These are phyloP conservation scores for Candida hungchunana DNA, from an alignment of 805 yeast species.

Conservation along the genomic window DNA sequence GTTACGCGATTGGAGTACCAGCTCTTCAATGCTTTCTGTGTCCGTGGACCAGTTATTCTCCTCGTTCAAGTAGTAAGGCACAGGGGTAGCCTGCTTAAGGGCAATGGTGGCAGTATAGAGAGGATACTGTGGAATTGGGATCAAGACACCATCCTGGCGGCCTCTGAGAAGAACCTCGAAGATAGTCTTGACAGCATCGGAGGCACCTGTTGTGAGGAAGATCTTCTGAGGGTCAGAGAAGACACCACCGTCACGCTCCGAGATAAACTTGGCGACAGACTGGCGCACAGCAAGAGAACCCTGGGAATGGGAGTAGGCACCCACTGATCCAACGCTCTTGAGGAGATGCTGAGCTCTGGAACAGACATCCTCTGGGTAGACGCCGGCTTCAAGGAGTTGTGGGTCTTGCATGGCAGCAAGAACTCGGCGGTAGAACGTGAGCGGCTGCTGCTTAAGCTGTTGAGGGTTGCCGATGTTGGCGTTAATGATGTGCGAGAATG, in stretches of 20 bases:
- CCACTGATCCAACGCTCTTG: slow-evolving; percentile 70
- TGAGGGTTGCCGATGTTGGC: slow-evolving; percentile 99
- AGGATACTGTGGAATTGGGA: slow-evolving; percentile 98
- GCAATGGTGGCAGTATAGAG: slow-evolving; percentile 93
- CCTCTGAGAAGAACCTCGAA: slow-evolving; percentile 68
- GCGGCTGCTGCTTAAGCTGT: slow-evolving; percentile 89
- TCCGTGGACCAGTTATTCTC: slow-evolving; percentile 79
- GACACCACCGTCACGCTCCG: slow-evolving; percentile 73
- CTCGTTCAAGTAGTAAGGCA: slow-evolving; percentile 87
- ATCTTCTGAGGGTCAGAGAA: slow-evolving; percentile 65
- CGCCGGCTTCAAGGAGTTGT: slow-evolving; percentile 40
- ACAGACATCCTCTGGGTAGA: slow-evolving; percentile 63
- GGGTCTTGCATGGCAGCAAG: slow-evolving; percentile 86
- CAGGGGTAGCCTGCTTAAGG: slow-evolving; percentile 72
- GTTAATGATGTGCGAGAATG: slow-evolving; percentile 73
- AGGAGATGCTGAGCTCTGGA: slow-evolving; percentile 64
- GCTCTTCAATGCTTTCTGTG: slow-evolving; percentile 54
- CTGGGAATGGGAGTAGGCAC: slow-evolving; percentile 93
- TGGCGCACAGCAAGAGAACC: slow-evolving; percentile 73
- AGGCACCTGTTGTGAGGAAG: slow-evolving; percentile 90
- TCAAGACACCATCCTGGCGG: slow-evolving; percentile 62
- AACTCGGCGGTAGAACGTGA: slow-evolving; percentile 93
- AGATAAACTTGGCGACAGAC: slow-evolving; percentile 77
- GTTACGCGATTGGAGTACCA: slow-evolving; percentile 43
- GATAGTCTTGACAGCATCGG: slow-evolving; percentile 83